Base-by-base conservation (phyloP, 805 yeast genomes). In the Ogataea siamensis region DNA sequence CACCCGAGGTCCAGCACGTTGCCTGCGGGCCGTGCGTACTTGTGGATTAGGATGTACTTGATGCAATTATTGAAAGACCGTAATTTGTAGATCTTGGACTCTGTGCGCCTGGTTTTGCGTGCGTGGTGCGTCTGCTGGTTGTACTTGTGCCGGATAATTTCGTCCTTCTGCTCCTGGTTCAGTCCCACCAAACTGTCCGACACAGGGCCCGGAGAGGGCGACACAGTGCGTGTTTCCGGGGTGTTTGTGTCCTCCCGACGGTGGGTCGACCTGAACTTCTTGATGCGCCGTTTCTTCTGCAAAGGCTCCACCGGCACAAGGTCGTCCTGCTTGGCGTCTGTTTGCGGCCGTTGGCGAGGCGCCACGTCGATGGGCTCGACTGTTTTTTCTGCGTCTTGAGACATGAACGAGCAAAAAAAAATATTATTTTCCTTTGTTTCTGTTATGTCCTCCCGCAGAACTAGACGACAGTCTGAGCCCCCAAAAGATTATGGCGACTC, bases 11-110 rank as follows among this genome's bases (percentile, higher is more conserved):
- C 99, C 13, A 93, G 65, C 1, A 83, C 87, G 14, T 74, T 70
- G 27, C 74, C 72, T 44, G 76, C 65, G 31, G 68, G 66, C 23
- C 66, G 66, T 2, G 82, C 77, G 60, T 70, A 80, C 49, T 83
- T 84, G 39, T 83, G 81, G 37, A 93, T 79, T 7, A 91, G 65
- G 55, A 88, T 85, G 57, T 87, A 85, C 57, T 93, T 93, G 53
- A 93, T 83, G 43, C 89, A 85, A 58, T 93, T 93, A 62, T 93
- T 93, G 73, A 88, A 93, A 50, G 84, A 82, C 44, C 97, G 73
- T 46, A 93, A 68, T 52, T 85, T 84, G 63, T 83, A 80, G 56
- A 93, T 91, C 8, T 93, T 89, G 0, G 97, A 87, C 23, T 76
- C 67, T 13, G 79, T 70, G 49, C 99, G 73, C 31, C 73, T 71